Conservation (phyloP, 179 eudicot genomes). For the Beta macrorhiza region DNA sequence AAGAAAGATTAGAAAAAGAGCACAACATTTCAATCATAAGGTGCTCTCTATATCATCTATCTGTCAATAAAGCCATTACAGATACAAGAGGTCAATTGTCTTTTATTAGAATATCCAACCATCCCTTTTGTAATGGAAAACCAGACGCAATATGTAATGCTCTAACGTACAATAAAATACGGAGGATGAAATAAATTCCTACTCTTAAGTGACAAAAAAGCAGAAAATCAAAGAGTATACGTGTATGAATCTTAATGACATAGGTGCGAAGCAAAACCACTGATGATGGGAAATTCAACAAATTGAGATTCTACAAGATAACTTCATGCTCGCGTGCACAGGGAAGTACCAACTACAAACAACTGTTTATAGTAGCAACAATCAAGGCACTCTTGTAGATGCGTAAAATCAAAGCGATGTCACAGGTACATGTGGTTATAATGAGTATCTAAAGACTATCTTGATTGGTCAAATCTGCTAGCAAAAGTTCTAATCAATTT, state of each 20-base stretch:
- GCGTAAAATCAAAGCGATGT: constrained; percentile 4
- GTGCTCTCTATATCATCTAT: neutral
- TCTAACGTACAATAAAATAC: neutral
- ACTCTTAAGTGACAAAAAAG: neutral
- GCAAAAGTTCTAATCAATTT: neutral
- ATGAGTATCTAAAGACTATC: neutral
- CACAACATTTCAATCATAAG: neutral
- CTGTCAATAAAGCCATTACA: neutral
- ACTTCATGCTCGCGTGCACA: neutral
- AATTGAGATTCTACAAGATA: neutral
- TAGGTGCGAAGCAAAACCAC: constrained; percentile 1
- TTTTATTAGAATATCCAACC: constrained; percentile 5
- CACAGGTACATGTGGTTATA: neutral
- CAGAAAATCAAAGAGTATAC: neutral
- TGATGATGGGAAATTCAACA: neutral
- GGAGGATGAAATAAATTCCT: neutral
- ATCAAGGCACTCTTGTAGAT: neutral
- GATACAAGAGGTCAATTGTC: neutral
- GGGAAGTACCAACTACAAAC: neutral
- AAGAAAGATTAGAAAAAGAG: neutral
- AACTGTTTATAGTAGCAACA: neutral
- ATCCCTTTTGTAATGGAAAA: neutral
- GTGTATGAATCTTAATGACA: neutral
- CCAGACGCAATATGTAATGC: neutral
- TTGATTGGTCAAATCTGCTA: constrained; percentile 8